A percentile compares a stretch with the other conserved stretches of the same genome.
phyloP scores from a whole-genome alignment of 129 eudicot species.

The Oenanthe sinensis region DNA sequence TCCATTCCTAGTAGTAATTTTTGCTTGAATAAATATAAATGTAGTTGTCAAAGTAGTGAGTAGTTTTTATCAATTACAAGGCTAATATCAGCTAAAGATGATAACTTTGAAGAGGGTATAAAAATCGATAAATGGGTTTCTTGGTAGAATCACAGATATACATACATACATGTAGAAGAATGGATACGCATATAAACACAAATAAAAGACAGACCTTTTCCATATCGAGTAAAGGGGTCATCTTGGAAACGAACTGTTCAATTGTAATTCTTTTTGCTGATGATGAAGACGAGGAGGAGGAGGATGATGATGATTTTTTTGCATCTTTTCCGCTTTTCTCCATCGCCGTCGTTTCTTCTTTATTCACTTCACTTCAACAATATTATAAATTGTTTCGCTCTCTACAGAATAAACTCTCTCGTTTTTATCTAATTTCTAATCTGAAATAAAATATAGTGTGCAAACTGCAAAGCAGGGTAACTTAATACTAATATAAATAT shows the following conservation, averaged over 20 bases:
- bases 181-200: neutral
- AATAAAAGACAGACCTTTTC: constrained; percentile 45
- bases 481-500: too few species aligned
- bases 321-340: constrained; percentile 30
- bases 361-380: neutral
- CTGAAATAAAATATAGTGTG: too few species aligned
- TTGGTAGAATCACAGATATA: too few species aligned
- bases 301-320: constrained; percentile 31
- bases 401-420: neutral
- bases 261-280: constrained; percentile 39
- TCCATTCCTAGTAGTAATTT: too few species aligned
- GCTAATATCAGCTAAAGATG: neutral
- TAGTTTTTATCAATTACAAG: too few species aligned
- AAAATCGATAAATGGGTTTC: neutral
- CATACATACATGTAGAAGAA: too few species aligned
- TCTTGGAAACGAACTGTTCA: constrained; percentile 76
- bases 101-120: neutral
- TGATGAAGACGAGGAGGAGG: neutral
- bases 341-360: constrained; percentile 15
- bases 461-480: too few species aligned
- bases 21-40: too few species aligned
- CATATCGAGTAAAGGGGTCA: constrained; percentile 78
- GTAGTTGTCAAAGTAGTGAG: too few species aligned
- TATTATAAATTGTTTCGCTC: neutral
- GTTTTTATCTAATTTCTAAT: too few species aligned